phyloP scores from a whole-genome alignment of 208 protist species.

The Spongospora subterranea region DNA sequence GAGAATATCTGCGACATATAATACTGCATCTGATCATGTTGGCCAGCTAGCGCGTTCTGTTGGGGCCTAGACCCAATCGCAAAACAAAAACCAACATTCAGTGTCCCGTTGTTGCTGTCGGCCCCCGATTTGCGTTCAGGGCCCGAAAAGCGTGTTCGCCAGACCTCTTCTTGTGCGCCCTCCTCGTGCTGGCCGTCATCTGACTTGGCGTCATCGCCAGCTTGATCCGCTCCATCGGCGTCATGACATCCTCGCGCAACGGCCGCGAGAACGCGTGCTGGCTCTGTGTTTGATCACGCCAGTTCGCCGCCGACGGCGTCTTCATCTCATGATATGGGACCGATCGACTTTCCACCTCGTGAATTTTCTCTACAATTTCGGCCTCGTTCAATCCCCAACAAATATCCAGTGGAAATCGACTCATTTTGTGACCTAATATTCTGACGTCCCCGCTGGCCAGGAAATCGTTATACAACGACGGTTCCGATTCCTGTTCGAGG shows the following conservation, averaged over 20 bases:
- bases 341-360: background rate
- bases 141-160: no score
- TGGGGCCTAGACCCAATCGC: background rate
- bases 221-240: background rate
- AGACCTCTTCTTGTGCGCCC: background rate
- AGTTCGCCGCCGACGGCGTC: background rate
- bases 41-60: slow-evolving; percentile 19
- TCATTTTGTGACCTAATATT: background rate
- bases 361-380: slow-evolving; percentile 14
- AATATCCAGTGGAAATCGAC: no score
- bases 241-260: background rate
- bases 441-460: background rate
- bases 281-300: background rate
- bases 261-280: slow-evolving; percentile 13
- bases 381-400: background rate
- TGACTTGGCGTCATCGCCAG: background rate
- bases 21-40: slow-evolving; percentile 54
- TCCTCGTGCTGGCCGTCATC: background rate
- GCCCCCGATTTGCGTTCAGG: no score
- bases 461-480: slow-evolving; percentile 50
- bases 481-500: slow-evolving; percentile 52
- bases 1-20: slow-evolving; percentile 51
- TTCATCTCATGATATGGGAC: background rate
- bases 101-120: slow-evolving; percentile 6
- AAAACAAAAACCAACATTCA: background rate